Percentiles rank a stretch among this genome's conserved stretches.
Evolutionary conservation across 2,329 filamentous ascomycete genomes (phyloP).

Genomic region (Myriosclerotinia curreyana): DNA sequence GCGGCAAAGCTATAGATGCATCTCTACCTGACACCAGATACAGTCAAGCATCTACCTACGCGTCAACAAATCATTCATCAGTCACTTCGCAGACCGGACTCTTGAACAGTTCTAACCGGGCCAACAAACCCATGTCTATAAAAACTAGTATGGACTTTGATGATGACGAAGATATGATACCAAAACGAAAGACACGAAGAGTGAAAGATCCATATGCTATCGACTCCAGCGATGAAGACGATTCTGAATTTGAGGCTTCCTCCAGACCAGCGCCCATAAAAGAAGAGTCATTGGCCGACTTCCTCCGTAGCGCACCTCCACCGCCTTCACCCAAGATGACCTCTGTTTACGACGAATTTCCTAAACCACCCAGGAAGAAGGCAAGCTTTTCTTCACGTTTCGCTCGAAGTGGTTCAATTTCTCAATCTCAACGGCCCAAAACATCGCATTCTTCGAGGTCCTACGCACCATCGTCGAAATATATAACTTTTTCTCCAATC

Average conservation of each 20-base stretch:
- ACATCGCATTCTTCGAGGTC: slow-evolving; percentile 30
- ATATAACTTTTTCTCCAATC: slow-evolving; percentile 30
- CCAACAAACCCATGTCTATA: slow-evolving; percentile 37
- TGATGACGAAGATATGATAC: slow-evolving; percentile 48
- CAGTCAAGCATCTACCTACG: slow-evolving; percentile 43
- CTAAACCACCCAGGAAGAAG: slow-evolving; percentile 50
- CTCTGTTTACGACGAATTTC: slow-evolving; percentile 27
- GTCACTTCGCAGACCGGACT: slow-evolving; percentile 73
- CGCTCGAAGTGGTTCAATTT: slow-evolving; percentile 39
- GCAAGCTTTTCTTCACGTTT: slow-evolving; percentile 61
- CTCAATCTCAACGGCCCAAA: slow-evolving; percentile 42
- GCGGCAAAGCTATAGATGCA: slow-evolving; percentile 57
- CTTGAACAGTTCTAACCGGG: slow-evolving; percentile 43
- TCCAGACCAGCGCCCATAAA: slow-evolving; percentile 30
- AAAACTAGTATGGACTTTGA: slow-evolving; percentile 28
- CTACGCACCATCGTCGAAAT: slow-evolving; percentile 41
- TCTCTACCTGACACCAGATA: slow-evolving; percentile 53
- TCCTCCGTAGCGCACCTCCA: slow-evolving; percentile 66
- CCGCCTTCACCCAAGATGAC: slow-evolving; percentile 49
- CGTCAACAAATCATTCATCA: slow-evolving; percentile 41
- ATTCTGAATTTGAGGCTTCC: slow-evolving; percentile 35
- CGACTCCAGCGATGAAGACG: slow-evolving; percentile 58
- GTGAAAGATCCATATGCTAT: slow-evolving; percentile 92
- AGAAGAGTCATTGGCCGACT: slow-evolving; percentile 71
- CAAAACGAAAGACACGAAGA: slow-evolving; percentile 71